Conservation (phyloP, 2,329 filamentous ascomycete genomes). For the Phaeosphaeriaceae sp. region DNA sequence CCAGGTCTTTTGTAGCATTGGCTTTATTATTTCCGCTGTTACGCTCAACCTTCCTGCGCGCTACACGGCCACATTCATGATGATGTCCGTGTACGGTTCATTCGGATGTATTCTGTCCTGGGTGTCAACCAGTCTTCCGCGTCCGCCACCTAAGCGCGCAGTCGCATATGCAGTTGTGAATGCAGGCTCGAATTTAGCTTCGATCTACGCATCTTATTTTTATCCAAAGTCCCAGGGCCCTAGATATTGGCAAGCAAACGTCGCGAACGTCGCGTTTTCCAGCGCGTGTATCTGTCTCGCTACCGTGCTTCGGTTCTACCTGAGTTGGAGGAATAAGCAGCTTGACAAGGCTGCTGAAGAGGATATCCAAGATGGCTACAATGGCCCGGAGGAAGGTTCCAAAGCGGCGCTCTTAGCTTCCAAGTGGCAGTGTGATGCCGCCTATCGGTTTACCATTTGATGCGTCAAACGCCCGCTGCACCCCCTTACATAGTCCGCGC, state of each 20-base stretch:
- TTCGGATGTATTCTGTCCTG: constrained; percentile 21
- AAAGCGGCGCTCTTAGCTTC: constrained; percentile 8
- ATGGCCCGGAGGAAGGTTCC: neutral
- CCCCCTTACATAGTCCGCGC: too few relatives aligned
- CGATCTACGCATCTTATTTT: constrained; percentile 16
- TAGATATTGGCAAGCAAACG: constrained; percentile 17
- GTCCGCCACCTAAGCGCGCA: constrained; percentile 62
- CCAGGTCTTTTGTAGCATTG: constrained; percentile 57
- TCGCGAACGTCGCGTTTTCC: constrained; percentile 15
- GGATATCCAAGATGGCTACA: constrained; percentile 5
- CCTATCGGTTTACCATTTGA: constrained; percentile 6
- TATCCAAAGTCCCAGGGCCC: constrained; percentile 12
- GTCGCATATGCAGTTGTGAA: constrained; percentile 65
- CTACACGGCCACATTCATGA: constrained; percentile 17
- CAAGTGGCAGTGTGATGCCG: constrained; percentile 13
- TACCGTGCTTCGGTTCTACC: constrained; percentile 7
- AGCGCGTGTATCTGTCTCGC: constrained; percentile 8
- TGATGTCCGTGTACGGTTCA: constrained; percentile 13
- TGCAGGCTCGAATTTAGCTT: constrained; percentile 17
- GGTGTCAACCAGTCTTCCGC: constrained; percentile 43
- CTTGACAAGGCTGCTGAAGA: constrained; percentile 8
- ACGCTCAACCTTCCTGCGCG: constrained; percentile 55
- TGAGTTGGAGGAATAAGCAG: constrained; percentile 13
- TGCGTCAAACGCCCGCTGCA: too few relatives aligned
- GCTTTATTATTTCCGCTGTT: constrained; percentile 61